phyloP scores from a whole-genome alignment of 1,284 basidiomycete genomes.

The Rhodofomes roseus region DNA sequence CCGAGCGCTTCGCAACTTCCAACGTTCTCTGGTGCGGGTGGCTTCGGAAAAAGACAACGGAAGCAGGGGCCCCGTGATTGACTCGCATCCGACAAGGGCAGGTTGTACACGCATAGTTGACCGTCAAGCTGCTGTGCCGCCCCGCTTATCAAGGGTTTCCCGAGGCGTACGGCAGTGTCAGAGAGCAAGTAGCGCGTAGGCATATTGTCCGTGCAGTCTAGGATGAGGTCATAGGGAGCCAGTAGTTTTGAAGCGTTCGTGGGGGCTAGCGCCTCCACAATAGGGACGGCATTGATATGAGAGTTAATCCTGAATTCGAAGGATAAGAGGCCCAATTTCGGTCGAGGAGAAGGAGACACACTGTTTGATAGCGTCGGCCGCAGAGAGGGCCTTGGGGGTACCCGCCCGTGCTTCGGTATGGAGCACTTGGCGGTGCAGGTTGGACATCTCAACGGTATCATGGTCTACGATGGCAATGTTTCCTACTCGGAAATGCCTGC shows the following conservation, averaged over 20 bases:
- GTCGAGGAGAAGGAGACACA: constrained; percentile 26
- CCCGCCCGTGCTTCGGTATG: constrained; percentile 84
- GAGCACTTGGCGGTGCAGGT: constrained; percentile 91
- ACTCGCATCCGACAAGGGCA: background rate
- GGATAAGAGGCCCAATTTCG: background rate
- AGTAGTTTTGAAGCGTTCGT: constrained; percentile 64
- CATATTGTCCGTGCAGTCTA: constrained; percentile 96
- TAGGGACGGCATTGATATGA: constrained; percentile 48
- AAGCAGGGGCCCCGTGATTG: constrained; percentile 76
- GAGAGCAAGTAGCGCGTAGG: constrained; percentile 92
- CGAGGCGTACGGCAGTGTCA: constrained; percentile 78
- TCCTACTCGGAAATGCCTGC: constrained; percentile 40
- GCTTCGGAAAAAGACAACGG: constrained; percentile 87
- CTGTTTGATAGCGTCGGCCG: constrained; percentile 64
- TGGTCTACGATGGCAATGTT: constrained; percentile 88
- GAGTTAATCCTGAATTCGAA: constrained; percentile 64
- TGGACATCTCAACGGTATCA: constrained; percentile 88
- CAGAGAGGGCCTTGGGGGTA: constrained; percentile 81
- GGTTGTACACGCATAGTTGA: constrained; percentile 82
- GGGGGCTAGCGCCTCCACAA: constrained; percentile 51
- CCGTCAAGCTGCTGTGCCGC: constrained; percentile 93
- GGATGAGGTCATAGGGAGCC: constrained; percentile 66
- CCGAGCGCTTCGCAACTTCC: constrained; percentile 90
- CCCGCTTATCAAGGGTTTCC: constrained; percentile 84
- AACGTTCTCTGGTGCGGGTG: constrained; percentile 57